Evolutionary conservation across 2,329 filamentous ascomycete species (phyloP), one percentile per base, ranked within the genome.

Genomic region (Cyanodermella asteris): DNA sequence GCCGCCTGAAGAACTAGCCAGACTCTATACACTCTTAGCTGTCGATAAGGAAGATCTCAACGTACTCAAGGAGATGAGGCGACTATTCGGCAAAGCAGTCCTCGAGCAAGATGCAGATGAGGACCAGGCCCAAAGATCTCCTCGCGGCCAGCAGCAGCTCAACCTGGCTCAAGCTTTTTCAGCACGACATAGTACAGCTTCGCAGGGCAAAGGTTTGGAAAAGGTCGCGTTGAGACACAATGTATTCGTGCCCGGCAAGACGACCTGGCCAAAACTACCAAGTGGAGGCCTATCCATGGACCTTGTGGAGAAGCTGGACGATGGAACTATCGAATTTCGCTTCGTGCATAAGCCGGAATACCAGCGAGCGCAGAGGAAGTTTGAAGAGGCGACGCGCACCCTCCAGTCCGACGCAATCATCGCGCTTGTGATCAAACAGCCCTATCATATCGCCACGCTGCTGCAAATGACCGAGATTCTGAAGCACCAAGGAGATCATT

Each of bases 381-480:
- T 94, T 47, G 72, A 10, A 13, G 14, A 20, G 11, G 5, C 20
- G 8, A 24, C 22, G 10, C 16, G n/a, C n/a, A n/a, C n/a, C n/a
- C n/a, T n/a, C n/a, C n/a, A n/a, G n/a, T n/a, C n/a, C 11, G 3
- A 21, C 20, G 20, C 14, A 21, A 7, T 26, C 30, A n/a, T n/a
- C n/a, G n/a, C n/a, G n/a, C n/a, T n/a, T n/a, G n/a, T n/a, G n/a
- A 65, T n/a, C n/a, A n/a, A n/a, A n/a, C n/a, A n/a, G n/a, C 61
- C 84, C 4, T 94, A 93, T 45, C 82, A 94, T 43, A 73, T 94
- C 36, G 87, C 80, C 2, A 82, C 78, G 3, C 62, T 94, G n/a
- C 68, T 94, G 13, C 82, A 93, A 44, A 81, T 91, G 15, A 90
- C 78, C 32, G 78, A 80, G 43, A 75, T 94, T 24, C 81, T 81